Evolutionary conservation across 2,329 filamentous ascomycete species (phyloP), one percentile per base, ranked within the genome.

Genomic region (Colletotrichum shisoi): DNA sequence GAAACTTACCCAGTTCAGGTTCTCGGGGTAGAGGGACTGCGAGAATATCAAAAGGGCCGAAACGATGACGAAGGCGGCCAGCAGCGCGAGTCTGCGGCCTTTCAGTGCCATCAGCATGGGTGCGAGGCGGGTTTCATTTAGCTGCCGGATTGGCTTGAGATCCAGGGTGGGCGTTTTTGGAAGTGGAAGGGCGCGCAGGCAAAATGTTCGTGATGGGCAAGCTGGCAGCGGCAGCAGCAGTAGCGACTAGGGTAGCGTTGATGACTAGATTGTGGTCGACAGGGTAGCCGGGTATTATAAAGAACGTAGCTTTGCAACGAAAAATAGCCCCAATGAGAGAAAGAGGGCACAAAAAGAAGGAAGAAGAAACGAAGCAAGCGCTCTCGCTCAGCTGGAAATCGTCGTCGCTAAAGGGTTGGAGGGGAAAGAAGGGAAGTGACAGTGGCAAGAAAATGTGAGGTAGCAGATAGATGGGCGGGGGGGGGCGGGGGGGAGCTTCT

Each of bases 1-100:
- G n/a, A 51, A 46, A 64, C 69, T 69, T 51, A 70, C 69, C 69
- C 67, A 69, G 56, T 56, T 67, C 24, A 69, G 13, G 21, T 61
- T 59, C 34, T 67, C 62, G 21, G 66, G 62, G 19, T 63, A 62
- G 8, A 66, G 64, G 4, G 62, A 58, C 45, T 69, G 68, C 11
- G 68, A 69, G 42, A 70, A 63, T 51, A 69, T 64, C 46, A 67
- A 40, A 7, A 67, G 59, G 11, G 49, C 52, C 15, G 59, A 45
- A 46, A 63, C 44, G 24, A 62, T 21, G 21, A 66, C 52, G 40
- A 69, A 62, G 6, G 46, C 59, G 5, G 67, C 62, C 44, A 69
- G 58, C 67, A 69, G 51, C 27, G 46, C 48, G 24, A 69, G 52
- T 46, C 67, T 60, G 49, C 69, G 69, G 63, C 67, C 67, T 62